A percentile compares a stretch with the other conserved stretches of the same genome.
phyloP scores from a whole-genome alignment of 495 filamentous ascomycete genomes.

The Bacidia rubella region DNA sequence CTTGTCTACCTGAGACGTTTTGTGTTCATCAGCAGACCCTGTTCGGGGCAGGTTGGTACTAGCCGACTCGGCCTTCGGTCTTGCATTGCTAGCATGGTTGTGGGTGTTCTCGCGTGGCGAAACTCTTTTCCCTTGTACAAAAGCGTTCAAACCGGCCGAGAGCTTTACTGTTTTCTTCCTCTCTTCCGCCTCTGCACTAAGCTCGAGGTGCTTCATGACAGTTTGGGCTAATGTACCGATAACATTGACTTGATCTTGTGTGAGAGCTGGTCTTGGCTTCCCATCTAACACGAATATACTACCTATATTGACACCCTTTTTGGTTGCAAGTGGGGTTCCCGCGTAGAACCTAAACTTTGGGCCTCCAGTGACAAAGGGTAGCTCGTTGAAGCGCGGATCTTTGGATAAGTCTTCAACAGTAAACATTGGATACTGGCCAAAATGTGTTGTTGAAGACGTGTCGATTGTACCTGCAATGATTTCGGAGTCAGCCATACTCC shows the following conservation, averaged over 20 bases:
- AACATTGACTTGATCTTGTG: constrained; percentile 26
- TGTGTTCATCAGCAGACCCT: no score
- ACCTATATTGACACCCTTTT: constrained; percentile 55
- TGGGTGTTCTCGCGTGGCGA: not conserved
- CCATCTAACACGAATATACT: constrained; percentile 53
- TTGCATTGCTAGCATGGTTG: not conserved
- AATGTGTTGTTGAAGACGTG: no score
- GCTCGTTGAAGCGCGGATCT: constrained; percentile 28
- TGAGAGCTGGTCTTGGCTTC: constrained; percentile 27
- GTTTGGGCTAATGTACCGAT: constrained; percentile 37
- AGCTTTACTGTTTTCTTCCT: constrained; percentile 44
- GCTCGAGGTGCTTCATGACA: constrained; percentile 51
- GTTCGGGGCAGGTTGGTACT: not conserved
- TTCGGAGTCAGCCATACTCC: no score
- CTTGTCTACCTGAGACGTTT: no score
- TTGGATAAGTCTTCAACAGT: constrained; percentile 26
- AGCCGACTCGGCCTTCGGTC: constrained; percentile 10
- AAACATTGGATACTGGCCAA: constrained; percentile 8
- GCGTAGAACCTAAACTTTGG: constrained; percentile 36
- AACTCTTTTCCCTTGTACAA: constrained; percentile 39
- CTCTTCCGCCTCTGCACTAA: constrained; percentile 41
- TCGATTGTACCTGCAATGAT: no score
- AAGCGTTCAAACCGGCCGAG: constrained; percentile 46
- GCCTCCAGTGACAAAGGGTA: constrained; percentile 29
- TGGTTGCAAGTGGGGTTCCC: constrained; percentile 48